phyloP scores from a whole-genome alignment of 1,284 basidiomycete genomes.

The Mycosarcoma maydis region DNA sequence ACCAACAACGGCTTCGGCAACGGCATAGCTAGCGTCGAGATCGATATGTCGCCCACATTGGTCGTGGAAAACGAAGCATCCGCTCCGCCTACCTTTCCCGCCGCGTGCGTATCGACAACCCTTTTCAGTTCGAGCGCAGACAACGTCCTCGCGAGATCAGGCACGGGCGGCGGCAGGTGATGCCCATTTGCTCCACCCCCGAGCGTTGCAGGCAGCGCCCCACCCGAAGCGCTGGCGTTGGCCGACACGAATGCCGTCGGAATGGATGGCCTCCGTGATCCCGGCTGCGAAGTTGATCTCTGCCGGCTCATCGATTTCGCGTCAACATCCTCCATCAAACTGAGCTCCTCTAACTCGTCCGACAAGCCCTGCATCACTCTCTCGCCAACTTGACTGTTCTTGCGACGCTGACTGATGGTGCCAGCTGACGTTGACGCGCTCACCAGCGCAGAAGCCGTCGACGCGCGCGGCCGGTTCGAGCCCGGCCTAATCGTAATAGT shows the following conservation, averaged over 20 bases:
- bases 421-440: slow-evolving; percentile 28
- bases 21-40: slow-evolving; percentile 21
- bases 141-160: slow-evolving; percentile 45
- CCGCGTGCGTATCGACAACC: not conserved
- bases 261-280: slow-evolving; percentile 46
- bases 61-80: slow-evolving; percentile 1
- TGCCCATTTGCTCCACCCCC: slow-evolving; percentile 2
- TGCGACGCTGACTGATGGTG: slow-evolving; percentile 53
- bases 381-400: slow-evolving; percentile 4
- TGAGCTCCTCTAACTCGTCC: slow-evolving; percentile 9
- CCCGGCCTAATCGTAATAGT: slow-evolving; percentile 7
- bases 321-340: not conserved
- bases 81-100: not conserved
- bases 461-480: slow-evolving; percentile 30
- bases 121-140: slow-evolving; percentile 37
- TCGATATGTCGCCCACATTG: slow-evolving; percentile 2
- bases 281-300: slow-evolving; percentile 51
- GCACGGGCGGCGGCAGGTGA: slow-evolving; percentile 39
- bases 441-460: slow-evolving; percentile 34
- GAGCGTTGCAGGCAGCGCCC: not conserved
- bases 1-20: slow-evolving; percentile 11
- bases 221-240: slow-evolving; percentile 10
- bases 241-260: slow-evolving; percentile 43
- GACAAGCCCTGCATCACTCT: not conserved
- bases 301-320: slow-evolving; percentile 21